Conservation (phyloP, 2,329 filamentous ascomycete species). For the Curvularia hawaiiensis region DNA sequence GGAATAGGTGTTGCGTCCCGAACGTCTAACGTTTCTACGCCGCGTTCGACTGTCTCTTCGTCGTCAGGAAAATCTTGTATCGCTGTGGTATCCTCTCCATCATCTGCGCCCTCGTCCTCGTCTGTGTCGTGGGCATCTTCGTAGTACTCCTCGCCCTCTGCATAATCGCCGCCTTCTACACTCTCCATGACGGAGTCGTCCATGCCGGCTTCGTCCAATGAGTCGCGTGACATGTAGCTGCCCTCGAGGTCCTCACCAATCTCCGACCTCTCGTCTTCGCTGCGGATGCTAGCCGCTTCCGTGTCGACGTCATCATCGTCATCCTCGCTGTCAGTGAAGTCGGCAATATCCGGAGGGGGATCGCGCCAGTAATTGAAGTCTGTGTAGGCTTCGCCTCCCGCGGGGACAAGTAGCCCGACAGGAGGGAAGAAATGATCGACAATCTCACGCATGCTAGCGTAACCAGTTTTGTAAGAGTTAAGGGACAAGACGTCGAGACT, state of each 20-base stretch:
- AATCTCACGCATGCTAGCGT: slow-evolving; percentile 95
- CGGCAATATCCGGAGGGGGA: slow-evolving; percentile 78
- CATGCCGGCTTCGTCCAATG: slow-evolving; percentile 53
- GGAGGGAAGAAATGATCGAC: slow-evolving; percentile 99
- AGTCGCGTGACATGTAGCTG: slow-evolving; percentile 62
- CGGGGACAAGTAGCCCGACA: slow-evolving; percentile 81
- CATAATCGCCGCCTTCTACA: slow-evolving; percentile 49
- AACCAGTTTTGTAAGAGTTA: slow-evolving; percentile 95
- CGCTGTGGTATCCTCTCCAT: slow-evolving; percentile 28
- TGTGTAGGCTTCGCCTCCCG: slow-evolving; percentile 91
- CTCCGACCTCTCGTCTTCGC: slow-evolving; percentile 59
- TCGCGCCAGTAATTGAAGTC: slow-evolving; percentile 98
- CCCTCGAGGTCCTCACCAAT: slow-evolving; percentile 56
- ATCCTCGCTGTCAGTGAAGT: slow-evolving; percentile 84
- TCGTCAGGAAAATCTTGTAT: slow-evolving; percentile 16
- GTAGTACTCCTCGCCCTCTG: slow-evolving; percentile 26
- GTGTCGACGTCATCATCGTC: slow-evolving; percentile 48
- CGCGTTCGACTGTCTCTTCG: neutral
- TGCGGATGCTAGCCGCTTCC: slow-evolving; percentile 48
- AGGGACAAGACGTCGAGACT: slow-evolving; percentile 86
- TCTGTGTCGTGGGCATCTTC: slow-evolving; percentile 29
- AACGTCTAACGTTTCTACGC: slow-evolving; percentile 21
- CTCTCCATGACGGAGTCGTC: slow-evolving; percentile 58
- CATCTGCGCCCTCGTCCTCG: slow-evolving; percentile 18
- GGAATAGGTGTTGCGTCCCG: slow-evolving; percentile 28